These are phyloP conservation scores for Groenewaldozyma auringiensis DNA, from an alignment of 1,139 yeast genomes.

Conservation along the genomic window DNA sequence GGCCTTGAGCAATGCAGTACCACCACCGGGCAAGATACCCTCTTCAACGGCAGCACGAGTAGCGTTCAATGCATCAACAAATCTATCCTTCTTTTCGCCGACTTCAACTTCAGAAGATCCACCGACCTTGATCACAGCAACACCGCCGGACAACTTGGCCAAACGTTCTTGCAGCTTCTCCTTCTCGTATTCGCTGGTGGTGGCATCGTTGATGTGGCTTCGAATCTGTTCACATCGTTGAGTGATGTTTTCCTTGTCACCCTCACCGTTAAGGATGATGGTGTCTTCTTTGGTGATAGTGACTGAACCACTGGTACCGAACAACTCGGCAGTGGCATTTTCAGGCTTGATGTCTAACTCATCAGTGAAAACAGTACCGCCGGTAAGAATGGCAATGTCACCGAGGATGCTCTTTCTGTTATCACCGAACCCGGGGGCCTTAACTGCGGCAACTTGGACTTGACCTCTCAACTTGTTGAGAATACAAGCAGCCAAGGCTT, in stretches of 20 bases:
- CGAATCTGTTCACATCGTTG: conserved; percentile 97
- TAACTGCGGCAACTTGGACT: conserved; percentile 96
- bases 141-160: conserved; percentile 98
- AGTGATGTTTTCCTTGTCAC: conserved; percentile 77
- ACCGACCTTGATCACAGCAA: conserved; percentile 97
- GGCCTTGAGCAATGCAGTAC: conserved; percentile 97
- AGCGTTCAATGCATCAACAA: conserved; percentile 97
- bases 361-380: conserved; percentile 98
- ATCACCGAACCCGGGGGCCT: conserved; percentile 99
- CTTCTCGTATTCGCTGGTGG: conserved; percentile 89
- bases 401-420: conserved; percentile 98
- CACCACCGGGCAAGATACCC: conserved; percentile 99
- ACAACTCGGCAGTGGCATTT: conserved; percentile 82
- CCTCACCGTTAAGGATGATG: conserved; percentile 92
- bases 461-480: conserved; percentile 98
- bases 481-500: conserved; percentile 98
- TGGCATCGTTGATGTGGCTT: conserved; percentile 59
- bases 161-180: conserved; percentile 98
- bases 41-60: conserved; percentile 99
- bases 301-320: conserved; percentile 90
- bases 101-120: conserved; percentile 98
- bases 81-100: conserved; percentile 99
- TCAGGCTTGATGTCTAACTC: conserved; percentile 97
- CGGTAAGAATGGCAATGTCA: conserved; percentile 93
- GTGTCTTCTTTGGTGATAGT: conserved; percentile 97